Percentiles rank a stretch among this genome's conserved stretches.
Conservation (phyloP, 345 rosid species). For the Lagerstroemia speciosa region DNA sequence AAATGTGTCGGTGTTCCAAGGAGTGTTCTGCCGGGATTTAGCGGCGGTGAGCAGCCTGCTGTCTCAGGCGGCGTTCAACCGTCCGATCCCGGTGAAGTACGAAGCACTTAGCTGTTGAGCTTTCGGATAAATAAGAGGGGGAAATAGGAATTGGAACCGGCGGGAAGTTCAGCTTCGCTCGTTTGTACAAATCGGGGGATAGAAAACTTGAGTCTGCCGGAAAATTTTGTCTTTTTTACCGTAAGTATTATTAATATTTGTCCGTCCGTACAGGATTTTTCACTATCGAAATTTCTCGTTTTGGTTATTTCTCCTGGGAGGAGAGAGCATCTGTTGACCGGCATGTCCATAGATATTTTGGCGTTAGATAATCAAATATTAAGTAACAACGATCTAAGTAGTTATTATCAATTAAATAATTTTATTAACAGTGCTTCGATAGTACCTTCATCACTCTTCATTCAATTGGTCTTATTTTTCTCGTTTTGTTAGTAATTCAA, state of each 20-base stretch:
- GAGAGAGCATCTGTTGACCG: too few relatives aligned
- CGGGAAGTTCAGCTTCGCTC: conserved; percentile 16
- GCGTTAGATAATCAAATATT: too few relatives aligned
- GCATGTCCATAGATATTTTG: too few relatives aligned
- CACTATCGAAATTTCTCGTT: too few relatives aligned
- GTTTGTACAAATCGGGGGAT: conserved; percentile 29
- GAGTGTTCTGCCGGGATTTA: conserved; percentile 89
- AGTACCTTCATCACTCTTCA: too few relatives aligned
- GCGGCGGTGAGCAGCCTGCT: conserved; percentile 69
- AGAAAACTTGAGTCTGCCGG: conserved; percentile 20
- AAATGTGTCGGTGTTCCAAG: conserved; percentile 35
- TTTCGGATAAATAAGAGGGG: conserved; percentile 7
- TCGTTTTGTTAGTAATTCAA: too few relatives aligned
- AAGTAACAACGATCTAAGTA: too few relatives aligned
- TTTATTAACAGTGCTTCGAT: too few relatives aligned
- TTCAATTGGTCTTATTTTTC: too few relatives aligned
- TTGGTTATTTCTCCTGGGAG: too few relatives aligned
- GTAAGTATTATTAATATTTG: not conserved
- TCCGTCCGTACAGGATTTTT: conserved; percentile 35
- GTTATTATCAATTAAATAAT: too few relatives aligned
- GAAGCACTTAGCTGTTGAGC: conserved; percentile 82
- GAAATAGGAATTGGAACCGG: conserved; percentile 18
- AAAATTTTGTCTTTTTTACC: conserved; percentile 42
- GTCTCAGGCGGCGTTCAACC: conserved; percentile 66
- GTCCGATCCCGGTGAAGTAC: conserved; percentile 66